These are phyloP conservation scores for Madurella fahalii DNA, from an alignment of 2,329 filamentous ascomycete species.

Conservation along the genomic window DNA sequence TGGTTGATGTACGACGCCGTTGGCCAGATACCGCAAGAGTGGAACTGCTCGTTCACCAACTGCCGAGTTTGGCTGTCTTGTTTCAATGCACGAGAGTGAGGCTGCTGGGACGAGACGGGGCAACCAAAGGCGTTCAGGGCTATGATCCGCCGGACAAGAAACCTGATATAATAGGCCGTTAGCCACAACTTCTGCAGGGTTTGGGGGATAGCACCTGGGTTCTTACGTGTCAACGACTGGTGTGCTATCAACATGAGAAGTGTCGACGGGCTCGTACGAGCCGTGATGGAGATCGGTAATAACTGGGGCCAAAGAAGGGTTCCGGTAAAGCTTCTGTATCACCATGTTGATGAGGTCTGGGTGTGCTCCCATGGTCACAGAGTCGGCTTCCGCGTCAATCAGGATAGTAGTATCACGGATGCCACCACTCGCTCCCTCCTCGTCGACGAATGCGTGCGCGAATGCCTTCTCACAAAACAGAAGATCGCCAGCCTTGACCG, in stretches of 20 bases:
- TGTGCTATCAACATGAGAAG: not conserved
- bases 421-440: constrained; percentile 8
- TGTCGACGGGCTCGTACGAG: constrained; percentile 41
- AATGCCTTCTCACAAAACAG: constrained; percentile 56
- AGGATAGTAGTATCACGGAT: constrained; percentile 27
- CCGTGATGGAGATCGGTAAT: constrained; percentile 11
- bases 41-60: constrained; percentile 2
- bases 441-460: constrained; percentile 34
- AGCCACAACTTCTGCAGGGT: not conserved
- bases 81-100: constrained; percentile 17
- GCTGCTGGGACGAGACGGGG: constrained; percentile 16
- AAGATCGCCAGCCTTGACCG: constrained; percentile 47
- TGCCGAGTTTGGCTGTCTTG: not conserved
- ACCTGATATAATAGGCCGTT: constrained; percentile 23
- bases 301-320: constrained; percentile 7
- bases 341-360: constrained; percentile 23
- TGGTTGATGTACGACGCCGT: constrained; percentile 51
- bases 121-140: constrained; percentile 41
- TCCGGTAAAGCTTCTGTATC: constrained; percentile 9
- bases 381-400: constrained; percentile 35
- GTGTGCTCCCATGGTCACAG: constrained; percentile 35
- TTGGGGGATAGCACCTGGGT: not conserved
- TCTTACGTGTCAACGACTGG: constrained; percentile 25
- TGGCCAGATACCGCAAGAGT: constrained; percentile 41
- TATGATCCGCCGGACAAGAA: constrained; percentile 42